Evolutionary conservation across 805 yeast genomes (phyloP), one percentile per base, ranked within the genome.

Genomic region (Ogataea sp.): DNA sequence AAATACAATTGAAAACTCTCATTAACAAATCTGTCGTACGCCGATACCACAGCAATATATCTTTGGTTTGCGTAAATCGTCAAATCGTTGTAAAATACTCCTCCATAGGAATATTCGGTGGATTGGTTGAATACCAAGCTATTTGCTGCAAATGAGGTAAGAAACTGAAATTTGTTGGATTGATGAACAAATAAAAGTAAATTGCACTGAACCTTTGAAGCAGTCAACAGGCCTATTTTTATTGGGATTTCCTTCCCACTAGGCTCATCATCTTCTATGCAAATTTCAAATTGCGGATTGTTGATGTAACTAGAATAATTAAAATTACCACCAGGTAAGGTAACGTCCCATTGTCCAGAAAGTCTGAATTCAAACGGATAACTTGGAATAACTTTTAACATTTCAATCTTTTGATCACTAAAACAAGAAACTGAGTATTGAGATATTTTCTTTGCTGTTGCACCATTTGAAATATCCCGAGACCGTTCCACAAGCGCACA

Each of bases 311-410:
- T 55, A 6, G 69, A 59, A 20, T 60, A 42, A 0, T 69, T 43
- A 75, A 78, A 73, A 47, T 66, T 72, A 0, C 87, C 86, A 2
- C 84, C 85, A 34, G 68, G 55, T 14, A 53, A 55, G 3, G 52
- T 54, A 1, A 56, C 47, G 10, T 55, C 55, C 85, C 85, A 80
- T 20, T 51, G 50, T 16, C 67, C 80, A 1, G 51, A 42, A 2
- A 59, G 23, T 3, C 54, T 34, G 20, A 49, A 37, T 4, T 53
- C 38, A 36, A 52, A 55, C 21, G 45, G 43, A n/a, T 48, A 47
- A 8, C 40, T 43, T 2, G 31, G 38, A 6, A 4, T 6, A 7
- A 79, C 67, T 41, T 59, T 68, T 10, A 15, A 10, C 1, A 70
- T 34, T 1, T 20, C 28, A 9, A 51, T 24, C 1, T 49, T 39